Conservation (phyloP, 2,329 filamentous ascomycete species). For the Pestalotiopsis sp. region DNA sequence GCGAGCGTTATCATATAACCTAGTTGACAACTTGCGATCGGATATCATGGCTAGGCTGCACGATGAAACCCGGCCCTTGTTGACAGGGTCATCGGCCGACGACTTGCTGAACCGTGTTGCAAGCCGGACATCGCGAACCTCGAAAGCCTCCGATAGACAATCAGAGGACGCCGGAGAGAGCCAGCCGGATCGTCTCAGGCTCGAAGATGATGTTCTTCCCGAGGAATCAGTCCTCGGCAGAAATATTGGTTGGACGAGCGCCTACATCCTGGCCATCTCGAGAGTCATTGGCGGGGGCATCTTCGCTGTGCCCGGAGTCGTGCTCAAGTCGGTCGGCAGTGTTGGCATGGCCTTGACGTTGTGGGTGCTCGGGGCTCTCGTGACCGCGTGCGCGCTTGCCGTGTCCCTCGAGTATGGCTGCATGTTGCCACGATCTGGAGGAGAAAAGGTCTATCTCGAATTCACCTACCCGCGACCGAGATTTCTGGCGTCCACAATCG, state of each 20-base stretch:
- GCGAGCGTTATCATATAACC: background rate
- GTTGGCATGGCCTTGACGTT: conserved; percentile 63
- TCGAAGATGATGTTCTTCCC: conserved; percentile 62
- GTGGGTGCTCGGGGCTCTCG: conserved; percentile 64
- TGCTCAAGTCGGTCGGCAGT: conserved; percentile 68
- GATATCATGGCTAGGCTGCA: background rate
- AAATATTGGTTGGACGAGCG: conserved; percentile 63
- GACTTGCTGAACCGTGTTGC: background rate
- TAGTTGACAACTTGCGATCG: background rate
- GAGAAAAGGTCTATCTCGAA: conserved; percentile 72
- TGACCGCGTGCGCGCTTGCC: conserved; percentile 63
- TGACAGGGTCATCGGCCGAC: background rate
- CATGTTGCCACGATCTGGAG: conserved; percentile 71
- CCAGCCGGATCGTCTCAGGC: background rate
- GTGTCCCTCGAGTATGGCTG: conserved; percentile 70
- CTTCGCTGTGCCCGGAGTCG: conserved; percentile 71
- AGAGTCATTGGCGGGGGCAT: conserved; percentile 72
- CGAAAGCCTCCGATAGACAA: background rate
- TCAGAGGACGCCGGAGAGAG: background rate
- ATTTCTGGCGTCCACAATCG: conserved; percentile 1
- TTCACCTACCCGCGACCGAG: conserved; percentile 59
- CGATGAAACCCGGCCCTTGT: background rate
- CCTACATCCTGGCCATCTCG: conserved; percentile 69
- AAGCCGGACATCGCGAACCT: background rate
- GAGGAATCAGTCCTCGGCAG: conserved; percentile 61